Evolutionary conservation across 371 early-diverging fungal genomes (phyloP).

Genomic region (Rhizopus microsporus): DNA sequence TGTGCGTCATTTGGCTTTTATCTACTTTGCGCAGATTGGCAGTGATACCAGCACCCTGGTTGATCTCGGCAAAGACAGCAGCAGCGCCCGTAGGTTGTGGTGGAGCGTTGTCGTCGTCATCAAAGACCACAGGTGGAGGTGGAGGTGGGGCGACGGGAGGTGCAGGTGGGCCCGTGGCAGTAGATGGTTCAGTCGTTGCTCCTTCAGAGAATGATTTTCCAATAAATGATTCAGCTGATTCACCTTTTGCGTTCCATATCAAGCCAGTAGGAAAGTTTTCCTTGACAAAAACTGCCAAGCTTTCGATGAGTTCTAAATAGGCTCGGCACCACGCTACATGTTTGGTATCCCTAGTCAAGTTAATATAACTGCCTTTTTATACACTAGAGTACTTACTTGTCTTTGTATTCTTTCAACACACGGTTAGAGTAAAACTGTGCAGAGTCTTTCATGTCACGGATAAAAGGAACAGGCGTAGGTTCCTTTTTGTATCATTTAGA

Average conservation of each 20-base stretch:
- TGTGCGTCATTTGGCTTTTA: constrained; percentile 95
- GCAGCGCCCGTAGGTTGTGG: constrained; percentile 49
- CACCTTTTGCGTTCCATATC: constrained; percentile 87
- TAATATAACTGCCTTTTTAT: constrained; percentile 57
- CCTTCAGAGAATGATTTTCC: constrained; percentile 30
- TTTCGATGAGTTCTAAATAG: constrained; percentile 69
- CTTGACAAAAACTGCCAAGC: constrained; percentile 84
- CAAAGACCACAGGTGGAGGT: constrained; percentile 62
- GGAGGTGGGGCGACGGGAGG: constrained; percentile 62
- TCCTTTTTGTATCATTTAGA: constrained; percentile 53
- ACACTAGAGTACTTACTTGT: constrained; percentile 63
- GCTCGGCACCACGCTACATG: constrained; percentile 86
- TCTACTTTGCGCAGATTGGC: constrained; percentile 91
- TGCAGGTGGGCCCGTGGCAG: constrained; percentile 46
- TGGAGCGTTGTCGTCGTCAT: constrained; percentile 22
- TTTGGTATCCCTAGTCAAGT: constrained; percentile 65
- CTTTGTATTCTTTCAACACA: constrained; percentile 88
- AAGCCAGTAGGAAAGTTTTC: constrained; percentile 89
- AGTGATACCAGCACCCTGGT: constrained; percentile 80
- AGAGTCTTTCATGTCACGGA: constrained; percentile 89
- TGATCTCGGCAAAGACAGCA: constrained; percentile 87
- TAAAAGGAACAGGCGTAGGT: constrained; percentile 84
- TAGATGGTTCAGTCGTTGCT: constrained; percentile 35
- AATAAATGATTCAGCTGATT: constrained; percentile 54
- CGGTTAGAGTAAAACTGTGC: constrained; percentile 92